Conservation (phyloP, 176 grass and related monocot species). For the Raddia guianensis region DNA sequence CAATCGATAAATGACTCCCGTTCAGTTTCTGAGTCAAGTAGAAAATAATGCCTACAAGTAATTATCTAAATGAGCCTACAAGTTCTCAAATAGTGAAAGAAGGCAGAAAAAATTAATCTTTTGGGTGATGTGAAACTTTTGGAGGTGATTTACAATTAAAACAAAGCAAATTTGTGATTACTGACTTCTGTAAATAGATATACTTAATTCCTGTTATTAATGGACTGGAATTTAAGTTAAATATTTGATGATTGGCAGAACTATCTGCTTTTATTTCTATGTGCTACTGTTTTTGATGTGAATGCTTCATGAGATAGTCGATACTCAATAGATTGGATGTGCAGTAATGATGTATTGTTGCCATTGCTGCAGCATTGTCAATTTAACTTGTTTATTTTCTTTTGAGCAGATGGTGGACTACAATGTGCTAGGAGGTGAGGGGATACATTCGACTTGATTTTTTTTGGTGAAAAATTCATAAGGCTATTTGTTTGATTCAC, state of each 20-base stretch:
- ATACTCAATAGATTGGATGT: neutral
- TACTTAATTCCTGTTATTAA: neutral
- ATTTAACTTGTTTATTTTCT: constrained; percentile 20
- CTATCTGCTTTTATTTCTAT: neutral
- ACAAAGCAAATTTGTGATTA: constrained; percentile 11
- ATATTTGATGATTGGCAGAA: neutral
- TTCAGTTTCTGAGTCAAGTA: neutral
- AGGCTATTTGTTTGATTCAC: neutral
- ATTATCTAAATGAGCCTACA: neutral
- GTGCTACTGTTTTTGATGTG: constrained; percentile 23
- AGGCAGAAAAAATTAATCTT: neutral
- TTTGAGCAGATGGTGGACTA: constrained; percentile 77
- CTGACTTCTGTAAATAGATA: neutral
- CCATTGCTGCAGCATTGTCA: neutral
- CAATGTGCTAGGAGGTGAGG: constrained; percentile 69
- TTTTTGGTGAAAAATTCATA: neutral
- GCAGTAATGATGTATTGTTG: neutral
- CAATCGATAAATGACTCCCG: neutral
- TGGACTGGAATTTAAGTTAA: neutral
- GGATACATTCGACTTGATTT: neutral
- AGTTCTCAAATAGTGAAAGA: no score
- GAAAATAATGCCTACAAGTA: neutral
- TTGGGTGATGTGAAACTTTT: neutral
- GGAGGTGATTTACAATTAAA: neutral
- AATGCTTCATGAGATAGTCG: neutral